These are phyloP conservation scores for Irpex lacteus DNA, from an alignment of 1,284 basidiomycete species.

Conservation along the genomic window DNA sequence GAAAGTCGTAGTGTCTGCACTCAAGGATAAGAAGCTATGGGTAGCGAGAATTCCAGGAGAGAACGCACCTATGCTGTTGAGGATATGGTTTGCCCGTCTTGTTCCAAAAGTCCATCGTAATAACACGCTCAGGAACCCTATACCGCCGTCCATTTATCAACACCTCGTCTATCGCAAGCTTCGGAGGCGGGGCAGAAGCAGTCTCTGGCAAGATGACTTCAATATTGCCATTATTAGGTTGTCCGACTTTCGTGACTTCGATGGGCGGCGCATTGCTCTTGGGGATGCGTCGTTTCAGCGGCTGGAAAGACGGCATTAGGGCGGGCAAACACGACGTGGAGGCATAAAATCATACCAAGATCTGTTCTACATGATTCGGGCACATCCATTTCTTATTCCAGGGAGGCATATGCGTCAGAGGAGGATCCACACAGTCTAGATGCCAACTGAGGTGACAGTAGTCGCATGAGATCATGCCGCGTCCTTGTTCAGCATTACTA, in stretches of 20 bases:
- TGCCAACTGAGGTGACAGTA: constrained; percentile 97
- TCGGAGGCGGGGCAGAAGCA: constrained; percentile 34
- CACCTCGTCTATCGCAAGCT: constrained; percentile 68
- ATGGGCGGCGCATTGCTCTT: constrained; percentile 64
- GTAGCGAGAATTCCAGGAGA: neutral
- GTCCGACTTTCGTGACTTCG: constrained; percentile 66
- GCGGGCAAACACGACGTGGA: neutral
- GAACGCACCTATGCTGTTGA: constrained; percentile 7
- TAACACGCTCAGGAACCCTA: constrained; percentile 90
- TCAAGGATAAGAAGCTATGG: neutral
- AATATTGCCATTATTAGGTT: constrained; percentile 91
- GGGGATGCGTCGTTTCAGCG: constrained; percentile 73
- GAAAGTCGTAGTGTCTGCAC: neutral
- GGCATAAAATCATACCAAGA: constrained; percentile 50
- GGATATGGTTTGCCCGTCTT: constrained; percentile 52
- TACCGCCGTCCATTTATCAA: constrained; percentile 84
- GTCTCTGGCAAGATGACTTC: constrained; percentile 75
- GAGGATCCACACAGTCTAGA: constrained; percentile 93
- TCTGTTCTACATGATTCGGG: constrained; percentile 88
- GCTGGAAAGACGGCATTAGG: constrained; percentile 38
- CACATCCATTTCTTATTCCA: constrained; percentile 98
- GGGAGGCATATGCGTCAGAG: constrained; percentile 82
- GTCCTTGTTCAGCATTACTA: constrained; percentile 48
- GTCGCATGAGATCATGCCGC: constrained; percentile 88
- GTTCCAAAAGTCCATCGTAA: constrained; percentile 95